Evolutionary conservation across 106 monocot species (phyloP).

Genomic region (Phalaenopsis equestris): DNA sequence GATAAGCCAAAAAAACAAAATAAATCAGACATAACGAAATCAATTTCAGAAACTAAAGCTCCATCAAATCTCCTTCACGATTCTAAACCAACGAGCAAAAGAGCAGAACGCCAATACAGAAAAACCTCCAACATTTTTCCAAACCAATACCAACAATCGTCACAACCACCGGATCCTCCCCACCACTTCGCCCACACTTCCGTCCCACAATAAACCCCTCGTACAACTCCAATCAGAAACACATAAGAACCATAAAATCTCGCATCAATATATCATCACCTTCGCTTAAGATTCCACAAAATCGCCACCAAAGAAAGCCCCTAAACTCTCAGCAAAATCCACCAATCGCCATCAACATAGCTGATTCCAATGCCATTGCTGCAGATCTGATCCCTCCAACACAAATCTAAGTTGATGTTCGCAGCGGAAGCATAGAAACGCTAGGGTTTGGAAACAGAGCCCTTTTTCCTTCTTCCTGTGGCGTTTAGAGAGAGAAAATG

Average conservation of each 20-base stretch:
- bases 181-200: not conserved
- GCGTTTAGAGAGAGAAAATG: constrained; percentile 9
- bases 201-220: not conserved
- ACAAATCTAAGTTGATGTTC: not conserved
- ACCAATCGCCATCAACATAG: not conserved
- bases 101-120: not conserved
- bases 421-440: not conserved
- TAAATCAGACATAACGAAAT: not conserved
- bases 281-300: not conserved
- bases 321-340: not conserved
- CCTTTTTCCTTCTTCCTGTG: not conserved
- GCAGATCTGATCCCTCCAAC: not conserved
- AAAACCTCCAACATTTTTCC: not conserved
- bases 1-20: not conserved
- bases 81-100: not conserved
- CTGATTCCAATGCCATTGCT: constrained; percentile 10
- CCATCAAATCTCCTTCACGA: no score
- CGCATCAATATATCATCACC: not conserved
- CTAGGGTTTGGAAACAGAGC: not conserved
- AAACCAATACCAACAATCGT: not conserved
- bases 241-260: not conserved
- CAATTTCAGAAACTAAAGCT: no score
- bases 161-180: not conserved
- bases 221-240: not conserved
- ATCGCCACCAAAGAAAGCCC: not conserved